Conservation (phyloP, 2,329 filamentous ascomycete genomes). For the Aspergillus fijiensis region DNA sequence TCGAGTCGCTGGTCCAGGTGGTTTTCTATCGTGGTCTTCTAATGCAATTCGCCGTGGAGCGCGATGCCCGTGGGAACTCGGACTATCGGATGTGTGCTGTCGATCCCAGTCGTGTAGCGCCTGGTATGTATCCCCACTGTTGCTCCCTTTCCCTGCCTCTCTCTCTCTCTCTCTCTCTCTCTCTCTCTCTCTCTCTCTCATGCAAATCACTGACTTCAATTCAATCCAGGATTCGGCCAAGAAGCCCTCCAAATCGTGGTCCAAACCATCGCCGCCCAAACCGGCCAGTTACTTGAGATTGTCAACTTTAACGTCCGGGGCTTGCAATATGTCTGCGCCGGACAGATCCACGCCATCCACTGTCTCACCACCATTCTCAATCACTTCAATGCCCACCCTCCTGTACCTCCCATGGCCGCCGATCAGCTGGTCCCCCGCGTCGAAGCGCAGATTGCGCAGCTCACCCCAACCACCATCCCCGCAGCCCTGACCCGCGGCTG, state of each 20-base stretch:
- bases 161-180: too few relatives aligned
- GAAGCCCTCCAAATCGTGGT: neutral
- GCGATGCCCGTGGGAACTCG: conserved; percentile 81
- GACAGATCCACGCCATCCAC: conserved; percentile 25
- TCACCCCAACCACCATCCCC: neutral
- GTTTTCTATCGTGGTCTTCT: conserved; percentile 97
- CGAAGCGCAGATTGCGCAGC: neutral
- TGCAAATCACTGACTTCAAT: neutral
- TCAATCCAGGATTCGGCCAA: neutral
- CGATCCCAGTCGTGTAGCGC: conserved; percentile 81
- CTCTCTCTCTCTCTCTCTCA: conserved; percentile 51
- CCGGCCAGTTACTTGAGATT: conserved; percentile 90
- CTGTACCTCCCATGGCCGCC: neutral
- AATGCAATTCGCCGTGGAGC: conserved; percentile 98
- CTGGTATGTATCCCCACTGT: conserved; percentile 61
- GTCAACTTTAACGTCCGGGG: conserved; percentile 81
- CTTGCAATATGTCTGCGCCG: conserved; percentile 64
- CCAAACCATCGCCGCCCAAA: conserved; percentile 74
- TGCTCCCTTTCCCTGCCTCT: too few relatives aligned
- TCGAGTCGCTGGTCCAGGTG: conserved; percentile 90
- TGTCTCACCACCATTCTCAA: neutral
- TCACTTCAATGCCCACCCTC: neutral
- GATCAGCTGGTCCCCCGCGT: neutral
- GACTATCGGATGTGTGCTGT: conserved; percentile 99
- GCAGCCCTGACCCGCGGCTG: neutral